Conservation (phyloP, 2,329 filamentous ascomycete genomes). For the Trichoderma breve region DNA sequence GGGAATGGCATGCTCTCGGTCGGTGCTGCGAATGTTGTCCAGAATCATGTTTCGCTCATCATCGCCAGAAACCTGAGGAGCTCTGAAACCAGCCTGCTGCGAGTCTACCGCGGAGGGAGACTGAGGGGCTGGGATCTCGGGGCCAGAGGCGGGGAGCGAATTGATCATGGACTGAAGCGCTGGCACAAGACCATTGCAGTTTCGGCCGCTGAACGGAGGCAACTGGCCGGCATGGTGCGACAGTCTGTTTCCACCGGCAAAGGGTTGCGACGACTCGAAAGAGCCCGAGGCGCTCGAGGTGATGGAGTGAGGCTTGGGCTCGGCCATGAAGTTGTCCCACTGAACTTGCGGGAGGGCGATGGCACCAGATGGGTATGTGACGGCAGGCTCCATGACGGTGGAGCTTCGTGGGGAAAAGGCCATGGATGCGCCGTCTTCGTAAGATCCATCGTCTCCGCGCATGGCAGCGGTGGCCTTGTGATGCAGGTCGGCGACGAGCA, state of each 20-base stretch:
- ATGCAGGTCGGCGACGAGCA: conserved; percentile 97
- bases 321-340: conserved; percentile 84
- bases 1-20: conserved; percentile 77
- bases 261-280: conserved; percentile 66
- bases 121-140: conserved; percentile 69
- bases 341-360: conserved; percentile 83
- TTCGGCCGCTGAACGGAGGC: conserved; percentile 66
- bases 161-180: conserved; percentile 70
- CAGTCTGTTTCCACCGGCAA: conserved; percentile 55
- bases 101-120: conserved; percentile 68
- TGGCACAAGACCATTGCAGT: conserved; percentile 58
- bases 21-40: conserved; percentile 78
- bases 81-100: conserved; percentile 64
- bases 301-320: conserved; percentile 74
- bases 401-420: conserved; percentile 70
- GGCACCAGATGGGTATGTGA: conserved; percentile 73
- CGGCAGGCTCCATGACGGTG: conserved; percentile 72
- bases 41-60: conserved; percentile 82
- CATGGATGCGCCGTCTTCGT: conserved; percentile 59
- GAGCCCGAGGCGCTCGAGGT: conserved; percentile 63
- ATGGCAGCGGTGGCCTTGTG: conserved; percentile 83
- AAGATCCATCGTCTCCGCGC: conserved; percentile 55
- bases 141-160: conserved; percentile 65
- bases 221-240: conserved; percentile 62
- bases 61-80: conserved; percentile 79